These are phyloP conservation scores for Ophiocordyceps robertsii DNA, from an alignment of 2,329 filamentous ascomycete species.

Conservation along the genomic window DNA sequence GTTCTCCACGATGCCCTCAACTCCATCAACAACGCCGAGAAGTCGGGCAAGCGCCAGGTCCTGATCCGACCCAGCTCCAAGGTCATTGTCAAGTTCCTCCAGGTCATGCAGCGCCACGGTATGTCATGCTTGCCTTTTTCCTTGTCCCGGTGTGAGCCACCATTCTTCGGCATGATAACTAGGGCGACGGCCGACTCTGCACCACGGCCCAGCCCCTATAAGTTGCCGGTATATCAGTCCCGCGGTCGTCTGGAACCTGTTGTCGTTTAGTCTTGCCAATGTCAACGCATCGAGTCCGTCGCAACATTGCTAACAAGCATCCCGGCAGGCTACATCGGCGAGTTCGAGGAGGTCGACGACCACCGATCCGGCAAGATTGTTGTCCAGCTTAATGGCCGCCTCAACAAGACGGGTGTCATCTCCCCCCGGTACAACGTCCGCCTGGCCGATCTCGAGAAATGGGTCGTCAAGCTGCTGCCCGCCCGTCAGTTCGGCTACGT, in stretches of 20 bases:
- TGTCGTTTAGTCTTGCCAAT: constrained; percentile 12
- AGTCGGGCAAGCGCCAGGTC: constrained; percentile 98
- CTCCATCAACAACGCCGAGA: constrained; percentile 99
- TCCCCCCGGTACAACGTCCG: constrained; percentile 98
- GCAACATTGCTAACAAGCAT: constrained; percentile 62
- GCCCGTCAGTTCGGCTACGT: constrained; percentile 99
- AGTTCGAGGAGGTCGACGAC: constrained; percentile 99
- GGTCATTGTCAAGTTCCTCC: constrained; percentile 99
- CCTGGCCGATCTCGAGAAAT: constrained; percentile 96
- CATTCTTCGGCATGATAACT: constrained; percentile 96
- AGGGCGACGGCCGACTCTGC: constrained; percentile 71
- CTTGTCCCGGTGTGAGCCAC: constrained; percentile 7
- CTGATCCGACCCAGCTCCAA: constrained; percentile 96
- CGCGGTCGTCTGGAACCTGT: constrained; percentile 74
- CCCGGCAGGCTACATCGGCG: constrained; percentile 81
- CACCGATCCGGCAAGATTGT: constrained; percentile 99
- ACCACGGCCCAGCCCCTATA: constrained; percentile 98
- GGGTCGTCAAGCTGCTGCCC: constrained; percentile 97
- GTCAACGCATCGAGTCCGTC: constrained; percentile 75
- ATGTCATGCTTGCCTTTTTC: constrained; percentile 32
- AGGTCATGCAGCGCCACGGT: constrained; percentile 99
- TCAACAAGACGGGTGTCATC: constrained; percentile 99
- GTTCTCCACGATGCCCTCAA: constrained; percentile 99
- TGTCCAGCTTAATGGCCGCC: constrained; percentile 93
- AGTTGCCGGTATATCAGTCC: constrained; percentile 91